Base-by-base conservation (phyloP, 2,329 filamentous ascomycete species). In the Fusarium illudens region DNA sequence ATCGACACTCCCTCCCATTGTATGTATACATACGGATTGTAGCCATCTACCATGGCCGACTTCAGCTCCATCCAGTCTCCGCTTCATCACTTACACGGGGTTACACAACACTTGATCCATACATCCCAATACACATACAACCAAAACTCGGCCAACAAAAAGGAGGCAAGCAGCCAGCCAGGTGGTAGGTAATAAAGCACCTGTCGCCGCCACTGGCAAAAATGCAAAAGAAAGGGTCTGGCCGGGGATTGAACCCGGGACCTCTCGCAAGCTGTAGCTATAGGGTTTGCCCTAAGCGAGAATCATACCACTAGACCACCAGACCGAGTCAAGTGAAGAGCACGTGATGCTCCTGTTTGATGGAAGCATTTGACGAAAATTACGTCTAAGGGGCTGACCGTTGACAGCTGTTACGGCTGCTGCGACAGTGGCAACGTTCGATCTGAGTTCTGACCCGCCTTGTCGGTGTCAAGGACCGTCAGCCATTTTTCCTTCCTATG, bases 291-390 rank as follows among this genome's bases (percentile, higher is more conserved):
- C 87, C 87, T 89, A 89, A 89, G 87, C 87, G 86, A 87, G 86
- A 89, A 89, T 89, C 86, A 89, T 89, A 89, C 86, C 87, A 84
- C 86, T 87, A 88, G 86, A 87, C 85, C 84, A 87, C 78, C 80
- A 81, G 80, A 81, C 80, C 81, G 36, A 58, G 13, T 19, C 49
- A 58, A 6, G 3, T 27, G 46, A 36, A 51, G 17, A 42, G 17
- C 58, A 34, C 19, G 48, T 20, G 20, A 17, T 30, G 50, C 11
- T 49, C 19, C 53, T 52, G 36, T 39, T 54, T 1, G 20, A 42
- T 67, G 58, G 48, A 42, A 19, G 20, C 7, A 27, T 11, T 2
- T n/a, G 1, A 2, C 9, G 19, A n/a, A 33, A 50, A 50, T 33
- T 33, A 8, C 1, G 30, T 34, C 19, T 33, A 50, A 25, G 15